Evolutionary conservation across 495 filamentous ascomycete genomes (phyloP).

Genomic region (Aspergillus indologenus): DNA sequence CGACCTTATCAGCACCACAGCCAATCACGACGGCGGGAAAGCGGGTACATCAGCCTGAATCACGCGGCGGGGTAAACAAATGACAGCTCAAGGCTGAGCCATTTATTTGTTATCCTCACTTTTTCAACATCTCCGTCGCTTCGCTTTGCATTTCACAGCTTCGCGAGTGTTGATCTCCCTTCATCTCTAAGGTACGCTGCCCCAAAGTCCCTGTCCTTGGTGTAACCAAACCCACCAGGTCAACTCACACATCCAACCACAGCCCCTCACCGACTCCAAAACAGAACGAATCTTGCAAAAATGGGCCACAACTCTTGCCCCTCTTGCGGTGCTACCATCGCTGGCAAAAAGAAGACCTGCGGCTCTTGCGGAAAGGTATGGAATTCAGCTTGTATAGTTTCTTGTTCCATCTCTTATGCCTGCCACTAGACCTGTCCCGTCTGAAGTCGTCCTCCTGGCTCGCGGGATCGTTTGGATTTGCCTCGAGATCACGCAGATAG

Average conservation of each 20-base stretch:
- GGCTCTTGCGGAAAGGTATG: conserved; percentile 33
- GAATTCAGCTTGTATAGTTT: neutral
- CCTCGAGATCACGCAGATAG: neutral
- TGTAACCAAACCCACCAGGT: neutral
- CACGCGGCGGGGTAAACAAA: too few relatives aligned
- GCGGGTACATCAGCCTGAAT: too few relatives aligned
- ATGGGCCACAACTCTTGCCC: conserved; percentile 35
- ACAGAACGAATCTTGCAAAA: conserved; percentile 7
- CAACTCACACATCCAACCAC: neutral
- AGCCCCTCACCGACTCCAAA: neutral
- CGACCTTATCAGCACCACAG: too few relatives aligned
- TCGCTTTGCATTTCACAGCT: too few relatives aligned
- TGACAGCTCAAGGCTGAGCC: too few relatives aligned
- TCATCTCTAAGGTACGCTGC: neutral
- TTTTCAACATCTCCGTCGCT: too few relatives aligned
- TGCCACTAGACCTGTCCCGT: conserved; percentile 29
- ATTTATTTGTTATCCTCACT: too few relatives aligned
- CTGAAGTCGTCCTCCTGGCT: conserved; percentile 10
- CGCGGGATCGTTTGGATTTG: neutral
- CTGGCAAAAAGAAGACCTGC: conserved; percentile 34
- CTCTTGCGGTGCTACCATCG: conserved; percentile 30
- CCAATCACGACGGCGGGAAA: too few relatives aligned
- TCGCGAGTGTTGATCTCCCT: neutral
- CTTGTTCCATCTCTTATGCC: neutral
- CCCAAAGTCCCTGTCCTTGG: neutral